These are phyloP conservation scores for Hypericum perforatum DNA, from an alignment of 345 rosid species.

Conservation along the genomic window DNA sequence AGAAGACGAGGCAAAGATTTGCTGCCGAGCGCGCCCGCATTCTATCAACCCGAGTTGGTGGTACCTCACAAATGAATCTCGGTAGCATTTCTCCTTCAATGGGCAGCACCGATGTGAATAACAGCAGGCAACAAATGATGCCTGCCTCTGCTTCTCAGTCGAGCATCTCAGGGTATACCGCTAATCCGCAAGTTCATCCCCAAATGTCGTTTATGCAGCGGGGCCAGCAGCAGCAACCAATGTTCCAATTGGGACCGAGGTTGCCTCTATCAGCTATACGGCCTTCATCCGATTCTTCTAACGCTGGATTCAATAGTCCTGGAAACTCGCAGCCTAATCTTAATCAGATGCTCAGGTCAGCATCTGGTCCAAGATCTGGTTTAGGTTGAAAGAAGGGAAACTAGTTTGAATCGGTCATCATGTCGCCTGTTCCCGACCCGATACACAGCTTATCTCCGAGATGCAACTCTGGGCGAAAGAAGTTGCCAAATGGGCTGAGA, in stretches of 20 bases:
- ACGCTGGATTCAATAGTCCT: constrained; percentile 36
- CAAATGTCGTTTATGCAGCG: constrained; percentile 79
- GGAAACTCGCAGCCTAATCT: constrained; percentile 46
- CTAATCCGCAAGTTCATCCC: constrained; percentile 53
- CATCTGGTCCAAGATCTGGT: constrained; percentile 53
- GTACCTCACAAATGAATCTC: constrained; percentile 35
- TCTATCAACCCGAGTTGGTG: constrained; percentile 48
- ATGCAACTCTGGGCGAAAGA: no score
- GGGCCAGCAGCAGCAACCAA: constrained; percentile 25
- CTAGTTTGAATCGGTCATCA: no score
- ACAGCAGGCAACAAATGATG: constrained; percentile 44
- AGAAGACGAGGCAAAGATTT: constrained; percentile 79
- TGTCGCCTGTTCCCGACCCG: no score
- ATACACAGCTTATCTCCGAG: no score
- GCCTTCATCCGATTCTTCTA: constrained; percentile 46
- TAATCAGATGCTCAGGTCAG: constrained; percentile 59
- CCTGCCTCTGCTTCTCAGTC: constrained; percentile 56
- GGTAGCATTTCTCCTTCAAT: constrained; percentile 45
- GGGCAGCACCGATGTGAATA: constrained; percentile 37
- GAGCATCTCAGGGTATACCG: constrained; percentile 44
- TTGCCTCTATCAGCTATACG: constrained; percentile 63
- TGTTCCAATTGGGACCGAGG: constrained; percentile 68
- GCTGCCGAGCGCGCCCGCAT: constrained; percentile 65
- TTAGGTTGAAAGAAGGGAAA: constrained; percentile 32
- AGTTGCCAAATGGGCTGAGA: no score